Evolutionary conservation across 2,329 filamentous ascomycete genomes (phyloP).

Genomic region (Talaromyces sp.): DNA sequence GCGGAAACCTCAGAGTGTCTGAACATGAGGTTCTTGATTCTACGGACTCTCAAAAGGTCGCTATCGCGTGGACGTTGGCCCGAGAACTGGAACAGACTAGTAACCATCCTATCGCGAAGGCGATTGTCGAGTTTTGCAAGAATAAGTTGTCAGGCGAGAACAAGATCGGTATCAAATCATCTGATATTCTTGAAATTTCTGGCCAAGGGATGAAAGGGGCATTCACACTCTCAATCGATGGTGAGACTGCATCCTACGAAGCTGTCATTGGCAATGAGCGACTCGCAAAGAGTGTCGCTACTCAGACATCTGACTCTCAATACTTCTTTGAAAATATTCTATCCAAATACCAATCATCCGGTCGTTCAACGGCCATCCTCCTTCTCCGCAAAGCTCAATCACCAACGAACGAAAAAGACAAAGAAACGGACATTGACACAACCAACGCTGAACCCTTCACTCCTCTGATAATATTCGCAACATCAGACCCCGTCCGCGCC

Average conservation of each 20-base stretch:
- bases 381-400: conserved; percentile 32
- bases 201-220: conserved; percentile 58
- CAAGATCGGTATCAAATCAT: conserved; percentile 29
- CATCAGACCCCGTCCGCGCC: conserved; percentile 76
- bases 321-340: conserved; percentile 37
- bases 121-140: conserved; percentile 52
- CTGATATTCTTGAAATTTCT: conserved; percentile 53
- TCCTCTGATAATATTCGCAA: conserved; percentile 67
- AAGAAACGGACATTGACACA: conserved; percentile 10
- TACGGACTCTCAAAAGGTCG: conserved; percentile 33
- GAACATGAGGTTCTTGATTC: conserved; percentile 47
- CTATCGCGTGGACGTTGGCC: conserved; percentile 47
- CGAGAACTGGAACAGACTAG: conserved; percentile 58
- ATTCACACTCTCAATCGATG: conserved; percentile 41
- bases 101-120: conserved; percentile 59
- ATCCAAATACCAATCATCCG: conserved; percentile 41
- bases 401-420: not conserved
- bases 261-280: conserved; percentile 60
- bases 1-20: conserved; percentile 57
- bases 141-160: conserved; percentile 21
- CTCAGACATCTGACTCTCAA: conserved; percentile 30
- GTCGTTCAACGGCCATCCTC: conserved; percentile 48
- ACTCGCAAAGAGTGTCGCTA: conserved; percentile 42
- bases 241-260: conserved; percentile 37
- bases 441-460: conserved; percentile 27